phyloP scores from a whole-genome alignment of 257 asterid genomes.

The Lantana camara region DNA sequence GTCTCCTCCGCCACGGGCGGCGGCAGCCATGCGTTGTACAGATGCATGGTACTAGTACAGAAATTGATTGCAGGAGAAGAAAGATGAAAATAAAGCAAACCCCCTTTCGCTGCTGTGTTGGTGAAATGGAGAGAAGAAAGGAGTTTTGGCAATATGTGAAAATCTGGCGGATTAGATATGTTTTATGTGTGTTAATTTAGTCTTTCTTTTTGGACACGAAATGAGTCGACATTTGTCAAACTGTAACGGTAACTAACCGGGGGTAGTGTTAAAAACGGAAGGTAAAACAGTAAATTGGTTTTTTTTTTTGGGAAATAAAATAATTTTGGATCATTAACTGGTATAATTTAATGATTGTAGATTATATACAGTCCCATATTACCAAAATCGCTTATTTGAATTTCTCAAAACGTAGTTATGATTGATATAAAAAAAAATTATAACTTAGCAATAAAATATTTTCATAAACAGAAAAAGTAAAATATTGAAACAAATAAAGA shows the following conservation, averaged over 20 bases:
- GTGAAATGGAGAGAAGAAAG: not conserved
- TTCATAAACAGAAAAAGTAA: too few relatives aligned
- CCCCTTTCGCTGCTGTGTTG: not conserved
- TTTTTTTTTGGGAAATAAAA: too few relatives aligned
- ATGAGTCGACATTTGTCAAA: constrained; percentile 28
- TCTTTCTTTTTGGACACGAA: constrained; percentile 75
- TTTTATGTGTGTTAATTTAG: not conserved
- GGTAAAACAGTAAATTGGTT: not conserved
- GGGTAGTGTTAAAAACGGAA: constrained; percentile 1
- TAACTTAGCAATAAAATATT: too few relatives aligned
- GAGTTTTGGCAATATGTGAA: constrained; percentile 13
- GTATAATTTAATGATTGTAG: too few relatives aligned
- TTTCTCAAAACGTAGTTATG: too few relatives aligned
- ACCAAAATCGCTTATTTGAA: too few relatives aligned
- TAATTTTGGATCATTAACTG: too few relatives aligned
- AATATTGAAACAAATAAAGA: too few relatives aligned
- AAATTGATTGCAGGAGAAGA: constrained; percentile 17
- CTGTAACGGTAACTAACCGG: constrained; percentile 37
- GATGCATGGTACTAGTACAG: constrained; percentile 55
- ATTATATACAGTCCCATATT: too few relatives aligned
- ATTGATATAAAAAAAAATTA: too few relatives aligned
- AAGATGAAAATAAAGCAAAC: constrained; percentile 1
- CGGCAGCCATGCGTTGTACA: constrained; percentile 96
- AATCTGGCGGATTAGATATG: constrained; percentile 11
- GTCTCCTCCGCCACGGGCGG: constrained; percentile 97